These are phyloP conservation scores for Theobroma grandiflorum DNA, from an alignment of 441 rosid genomes.

Conservation along the genomic window DNA sequence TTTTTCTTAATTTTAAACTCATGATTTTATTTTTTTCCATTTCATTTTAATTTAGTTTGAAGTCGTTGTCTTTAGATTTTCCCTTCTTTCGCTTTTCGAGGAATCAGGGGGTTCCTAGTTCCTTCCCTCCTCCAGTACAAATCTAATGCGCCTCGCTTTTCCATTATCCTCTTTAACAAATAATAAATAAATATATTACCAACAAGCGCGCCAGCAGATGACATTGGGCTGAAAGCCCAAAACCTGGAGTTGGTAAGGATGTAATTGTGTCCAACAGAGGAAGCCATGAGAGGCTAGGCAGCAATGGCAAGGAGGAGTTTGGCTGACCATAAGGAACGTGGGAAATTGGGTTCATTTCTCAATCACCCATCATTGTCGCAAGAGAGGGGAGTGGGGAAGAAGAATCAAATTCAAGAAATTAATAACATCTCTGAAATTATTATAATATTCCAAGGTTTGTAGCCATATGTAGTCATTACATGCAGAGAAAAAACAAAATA, in stretches of 20 bases:
- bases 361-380: not conserved
- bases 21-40: not conserved
- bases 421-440: not conserved
- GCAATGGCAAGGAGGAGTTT: too few relatives aligned
- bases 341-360: not conserved
- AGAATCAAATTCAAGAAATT: not conserved
- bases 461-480: constrained; percentile 11
- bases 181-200: not conserved
- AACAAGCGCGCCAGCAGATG: not conserved
- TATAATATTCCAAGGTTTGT: not conserved
- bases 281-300: too few relatives aligned
- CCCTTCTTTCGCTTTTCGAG: not conserved
- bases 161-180: not conserved
- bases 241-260: not conserved
- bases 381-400: not conserved
- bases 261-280: too few relatives aligned
- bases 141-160: not conserved
- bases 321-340: not conserved
- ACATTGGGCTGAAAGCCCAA: not conserved
- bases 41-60: not conserved
- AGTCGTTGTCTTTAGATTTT: constrained; percentile 4
- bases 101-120: not conserved
- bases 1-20: not conserved
- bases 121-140: not conserved
- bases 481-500: not conserved